These are phyloP conservation scores for Podosphaera fusca DNA, from an alignment of 2,329 filamentous ascomycete species.

Conservation along the genomic window DNA sequence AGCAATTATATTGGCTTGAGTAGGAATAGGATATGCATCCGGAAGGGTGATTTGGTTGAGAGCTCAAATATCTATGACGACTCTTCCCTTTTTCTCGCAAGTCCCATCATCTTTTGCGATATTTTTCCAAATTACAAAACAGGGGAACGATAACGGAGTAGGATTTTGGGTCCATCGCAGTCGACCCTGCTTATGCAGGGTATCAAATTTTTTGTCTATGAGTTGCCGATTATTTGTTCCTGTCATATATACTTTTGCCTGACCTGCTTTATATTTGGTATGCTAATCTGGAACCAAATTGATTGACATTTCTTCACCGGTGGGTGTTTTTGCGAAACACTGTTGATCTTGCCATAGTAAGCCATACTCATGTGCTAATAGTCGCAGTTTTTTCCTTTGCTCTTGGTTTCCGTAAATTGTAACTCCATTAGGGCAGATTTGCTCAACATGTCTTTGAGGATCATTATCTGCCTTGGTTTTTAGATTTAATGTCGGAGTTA, in stretches of 20 bases:
- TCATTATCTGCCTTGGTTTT: background rate
- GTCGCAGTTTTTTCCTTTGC: background rate
- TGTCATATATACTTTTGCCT: too few species aligned
- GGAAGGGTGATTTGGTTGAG: background rate
- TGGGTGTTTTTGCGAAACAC: background rate
- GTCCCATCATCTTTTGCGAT: background rate
- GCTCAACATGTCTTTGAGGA: background rate
- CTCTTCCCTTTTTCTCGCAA: too few species aligned
- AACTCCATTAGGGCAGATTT: background rate
- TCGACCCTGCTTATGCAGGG: background rate
- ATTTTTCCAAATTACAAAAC: background rate
- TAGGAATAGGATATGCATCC: background rate
- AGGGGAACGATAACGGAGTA: background rate
- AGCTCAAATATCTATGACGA: too few species aligned
- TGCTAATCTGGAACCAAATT: background rate
- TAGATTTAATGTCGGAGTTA: background rate
- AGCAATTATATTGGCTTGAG: background rate
- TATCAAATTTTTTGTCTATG: background rate
- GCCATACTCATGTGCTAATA: background rate
- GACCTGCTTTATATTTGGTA: background rate
- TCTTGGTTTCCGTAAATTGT: background rate
- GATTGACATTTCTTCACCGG: background rate
- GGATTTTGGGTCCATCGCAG: background rate
- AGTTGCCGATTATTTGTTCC: too few species aligned
- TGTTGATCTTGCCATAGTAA: background rate